phyloP scores from a whole-genome alignment of 306 rosid species.

The Mucuna pruriens region DNA sequence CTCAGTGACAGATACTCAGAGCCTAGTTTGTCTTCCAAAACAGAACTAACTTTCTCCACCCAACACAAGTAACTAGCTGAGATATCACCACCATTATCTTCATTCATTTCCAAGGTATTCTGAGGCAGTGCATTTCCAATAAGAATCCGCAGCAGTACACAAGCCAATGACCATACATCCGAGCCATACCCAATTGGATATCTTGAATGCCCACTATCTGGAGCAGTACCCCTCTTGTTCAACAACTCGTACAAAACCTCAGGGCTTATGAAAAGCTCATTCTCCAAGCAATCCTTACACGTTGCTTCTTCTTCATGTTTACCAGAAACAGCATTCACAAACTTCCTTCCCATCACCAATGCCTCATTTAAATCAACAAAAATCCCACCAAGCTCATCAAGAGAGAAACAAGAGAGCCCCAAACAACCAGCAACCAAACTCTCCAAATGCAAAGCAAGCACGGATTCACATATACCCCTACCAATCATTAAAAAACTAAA shows the following conservation, averaged over 20 bases:
- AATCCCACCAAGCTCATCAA: slow-evolving; percentile 65
- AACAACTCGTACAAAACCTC: slow-evolving; percentile 67
- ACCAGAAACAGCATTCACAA: slow-evolving; percentile 44
- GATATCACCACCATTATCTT: slow-evolving; percentile 44
- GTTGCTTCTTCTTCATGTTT: slow-evolving; percentile 37
- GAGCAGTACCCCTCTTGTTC: slow-evolving; percentile 44
- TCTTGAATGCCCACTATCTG: slow-evolving; percentile 44
- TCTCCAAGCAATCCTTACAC: slow-evolving; percentile 30
- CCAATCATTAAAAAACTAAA: slow-evolving; percentile 56
- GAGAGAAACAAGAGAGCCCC: slow-evolving; percentile 64
- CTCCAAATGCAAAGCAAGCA: slow-evolving; percentile 63
- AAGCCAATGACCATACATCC: slow-evolving; percentile 81
- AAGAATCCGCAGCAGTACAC: slow-evolving; percentile 62
- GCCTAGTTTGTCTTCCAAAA: slow-evolving; percentile 61
- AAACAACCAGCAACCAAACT: slow-evolving; percentile 67
- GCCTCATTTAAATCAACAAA: slow-evolving; percentile 67
- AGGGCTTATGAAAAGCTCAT: slow-evolving; percentile 57
- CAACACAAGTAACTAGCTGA: slow-evolving; percentile 51
- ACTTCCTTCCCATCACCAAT: slow-evolving; percentile 61
- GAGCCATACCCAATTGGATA: slow-evolving; percentile 58
- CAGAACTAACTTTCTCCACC: slow-evolving; percentile 61
- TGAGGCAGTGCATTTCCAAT: slow-evolving; percentile 56
- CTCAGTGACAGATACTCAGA: slow-evolving; percentile 53
- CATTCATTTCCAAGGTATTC: slow-evolving; percentile 42
- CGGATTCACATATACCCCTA: slow-evolving; percentile 62